Evolutionary conservation across 306 rosid genomes (phyloP).

Genomic region (Rubus idaeus): DNA sequence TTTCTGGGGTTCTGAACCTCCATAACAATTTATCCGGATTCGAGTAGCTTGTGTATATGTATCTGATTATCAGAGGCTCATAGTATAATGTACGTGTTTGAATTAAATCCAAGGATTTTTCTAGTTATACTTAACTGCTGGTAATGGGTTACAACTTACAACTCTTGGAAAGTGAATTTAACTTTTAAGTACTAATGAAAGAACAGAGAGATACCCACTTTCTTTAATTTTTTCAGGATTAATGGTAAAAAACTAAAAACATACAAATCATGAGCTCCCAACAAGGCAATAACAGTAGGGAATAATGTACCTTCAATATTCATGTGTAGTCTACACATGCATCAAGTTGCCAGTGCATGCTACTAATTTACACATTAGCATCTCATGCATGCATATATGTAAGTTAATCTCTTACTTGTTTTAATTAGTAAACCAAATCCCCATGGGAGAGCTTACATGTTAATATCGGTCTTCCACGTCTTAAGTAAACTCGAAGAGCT

Average conservation of each 20-base stretch:
- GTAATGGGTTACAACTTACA: neutral
- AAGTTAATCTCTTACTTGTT: too few species aligned
- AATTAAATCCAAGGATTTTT: neutral
- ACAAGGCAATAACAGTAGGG: neutral
- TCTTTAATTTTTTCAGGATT: neutral
- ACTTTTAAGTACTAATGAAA: constrained; percentile 8
- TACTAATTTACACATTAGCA: too few species aligned
- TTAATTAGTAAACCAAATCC: too few species aligned
- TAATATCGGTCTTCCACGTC: too few species aligned
- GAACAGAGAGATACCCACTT: neutral
- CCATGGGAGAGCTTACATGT: too few species aligned
- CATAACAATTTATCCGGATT: constrained; percentile 28
- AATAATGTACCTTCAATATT: too few species aligned
- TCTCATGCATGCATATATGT: too few species aligned
- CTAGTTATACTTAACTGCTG: neutral
- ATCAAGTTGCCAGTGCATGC: too few species aligned
- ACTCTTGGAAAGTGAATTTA: constrained; percentile 2
- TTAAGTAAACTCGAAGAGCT: too few species aligned
- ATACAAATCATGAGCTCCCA: neutral
- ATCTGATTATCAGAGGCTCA: too few species aligned
- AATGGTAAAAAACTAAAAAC: constrained; percentile 3
- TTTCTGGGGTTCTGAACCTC: constrained; percentile 39
- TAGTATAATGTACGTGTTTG: neutral
- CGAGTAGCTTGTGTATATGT: neutral
- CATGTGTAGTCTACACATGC: too few species aligned